Percentiles rank a stretch among this genome's conserved stretches.
Evolutionary conservation across 306 rosid species (phyloP).

Genomic region (Bauhinia variegata): DNA sequence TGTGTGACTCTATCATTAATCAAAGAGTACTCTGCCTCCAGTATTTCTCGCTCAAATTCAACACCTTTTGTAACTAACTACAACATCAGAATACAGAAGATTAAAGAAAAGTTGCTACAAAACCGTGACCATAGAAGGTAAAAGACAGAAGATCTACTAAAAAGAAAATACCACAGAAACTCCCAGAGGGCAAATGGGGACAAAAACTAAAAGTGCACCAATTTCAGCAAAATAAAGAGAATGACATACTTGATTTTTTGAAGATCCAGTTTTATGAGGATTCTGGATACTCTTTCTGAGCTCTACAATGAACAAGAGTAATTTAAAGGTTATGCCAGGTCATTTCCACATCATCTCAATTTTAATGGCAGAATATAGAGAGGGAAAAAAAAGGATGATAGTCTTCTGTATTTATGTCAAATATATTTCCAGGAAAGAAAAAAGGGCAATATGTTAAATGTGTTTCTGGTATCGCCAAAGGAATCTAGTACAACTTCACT

Average conservation of each 20-base stretch:
- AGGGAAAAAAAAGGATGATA: no score
- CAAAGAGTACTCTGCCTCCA: conserved; percentile 76
- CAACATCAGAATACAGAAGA: conserved; percentile 40
- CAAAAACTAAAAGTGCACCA: neutral
- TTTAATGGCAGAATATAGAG: neutral
- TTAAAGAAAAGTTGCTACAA: conserved; percentile 28
- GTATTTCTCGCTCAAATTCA: conserved; percentile 77
- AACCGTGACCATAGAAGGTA: conserved; percentile 9
- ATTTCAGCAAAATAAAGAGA: conserved; percentile 36
- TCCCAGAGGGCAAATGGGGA: neutral
- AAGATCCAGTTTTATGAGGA: conserved; percentile 57
- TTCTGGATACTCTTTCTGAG: conserved; percentile 67
- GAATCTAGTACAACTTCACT: conserved; percentile 19
- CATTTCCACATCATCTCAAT: conserved; percentile 30
- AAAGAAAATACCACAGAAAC: conserved; percentile 26
- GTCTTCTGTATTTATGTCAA: neutral
- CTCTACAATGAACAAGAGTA: conserved; percentile 53
- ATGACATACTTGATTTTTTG: conserved; percentile 58
- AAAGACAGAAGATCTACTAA: conserved; percentile 28
- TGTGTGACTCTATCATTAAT: conserved; percentile 65
- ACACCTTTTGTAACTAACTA: conserved; percentile 74
- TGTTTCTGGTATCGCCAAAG: conserved; percentile 2
- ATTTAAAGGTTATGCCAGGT: conserved; percentile 28
- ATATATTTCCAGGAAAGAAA: conserved; percentile 3
- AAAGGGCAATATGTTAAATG: conserved; percentile 9